These are phyloP conservation scores for Alternaria incomplexa DNA, from an alignment of 2,329 filamentous ascomycete genomes.

Conservation along the genomic window DNA sequence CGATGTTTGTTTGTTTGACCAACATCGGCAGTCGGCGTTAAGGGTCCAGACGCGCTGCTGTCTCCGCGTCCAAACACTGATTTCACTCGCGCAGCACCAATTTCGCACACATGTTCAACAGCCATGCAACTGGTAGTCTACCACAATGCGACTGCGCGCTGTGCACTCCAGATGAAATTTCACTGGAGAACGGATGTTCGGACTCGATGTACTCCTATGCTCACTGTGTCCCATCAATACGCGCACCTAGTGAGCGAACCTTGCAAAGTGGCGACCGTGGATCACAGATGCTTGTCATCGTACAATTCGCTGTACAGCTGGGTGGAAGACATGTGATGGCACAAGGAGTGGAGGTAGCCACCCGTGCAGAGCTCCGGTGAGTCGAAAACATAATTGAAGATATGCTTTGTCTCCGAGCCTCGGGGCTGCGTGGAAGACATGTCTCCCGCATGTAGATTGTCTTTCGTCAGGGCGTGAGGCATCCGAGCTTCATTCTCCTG, in stretches of 20 bases:
- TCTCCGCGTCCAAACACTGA: background rate
- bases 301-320: background rate
- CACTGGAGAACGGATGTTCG: background rate
- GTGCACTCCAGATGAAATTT: background rate
- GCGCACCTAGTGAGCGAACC: background rate
- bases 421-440: background rate
- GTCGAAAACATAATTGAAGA: background rate
- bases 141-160: background rate
- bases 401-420: background rate
- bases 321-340: background rate
- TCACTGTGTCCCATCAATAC: background rate
- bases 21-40: slow-evolving; percentile 28
- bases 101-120: background rate
- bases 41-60: slow-evolving; percentile 3
- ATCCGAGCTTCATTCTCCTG: background rate
- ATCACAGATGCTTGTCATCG: background rate
- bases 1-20: slow-evolving; percentile 17
- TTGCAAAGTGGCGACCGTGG: background rate
- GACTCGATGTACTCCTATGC: background rate
- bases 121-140: background rate
- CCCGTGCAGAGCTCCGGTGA: background rate
- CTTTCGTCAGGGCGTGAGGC: background rate
- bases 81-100: background rate
- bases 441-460: background rate
- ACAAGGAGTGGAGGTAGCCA: background rate